phyloP scores from a whole-genome alignment of 805 yeast genomes.

The Starmerella scarabaei region DNA sequence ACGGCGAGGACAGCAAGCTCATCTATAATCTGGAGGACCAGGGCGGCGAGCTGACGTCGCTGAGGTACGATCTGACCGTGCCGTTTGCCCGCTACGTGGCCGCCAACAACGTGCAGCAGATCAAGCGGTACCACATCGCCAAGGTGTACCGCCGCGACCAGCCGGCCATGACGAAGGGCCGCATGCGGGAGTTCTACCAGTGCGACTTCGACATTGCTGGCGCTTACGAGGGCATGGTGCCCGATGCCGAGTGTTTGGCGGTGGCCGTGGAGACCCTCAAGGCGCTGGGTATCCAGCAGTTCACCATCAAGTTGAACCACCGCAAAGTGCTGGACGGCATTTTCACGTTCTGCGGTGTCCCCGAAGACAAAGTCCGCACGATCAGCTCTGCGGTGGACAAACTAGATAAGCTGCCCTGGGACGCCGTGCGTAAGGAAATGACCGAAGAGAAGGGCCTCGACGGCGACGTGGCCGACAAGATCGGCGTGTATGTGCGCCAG shows the following conservation, averaged over 20 bases:
- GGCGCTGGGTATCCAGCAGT: conserved; percentile 71
- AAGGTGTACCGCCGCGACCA: conserved; percentile 98
- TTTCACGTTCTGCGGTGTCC: conserved; percentile 88
- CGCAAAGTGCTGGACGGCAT: conserved; percentile 93
- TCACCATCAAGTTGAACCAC: conserved; percentile 87
- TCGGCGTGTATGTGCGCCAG: conserved; percentile 80
- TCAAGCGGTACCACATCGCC: conserved; percentile 93
- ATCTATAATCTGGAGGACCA: conserved; percentile 95
- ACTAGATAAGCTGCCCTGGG: conserved; percentile 93
- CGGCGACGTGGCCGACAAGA: conserved; percentile 82
- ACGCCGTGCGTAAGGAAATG: conserved; percentile 82
- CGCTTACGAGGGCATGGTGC: conserved; percentile 80
- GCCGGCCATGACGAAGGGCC: conserved; percentile 99
- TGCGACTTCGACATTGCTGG: conserved; percentile 99
- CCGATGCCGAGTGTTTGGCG: conserved; percentile 82
- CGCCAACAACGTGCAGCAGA: conserved; percentile 77
- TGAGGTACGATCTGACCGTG: conserved; percentile 93
- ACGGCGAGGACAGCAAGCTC: conserved; percentile 96
- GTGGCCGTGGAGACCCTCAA: conserved; percentile 74
- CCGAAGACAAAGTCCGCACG: conserved; percentile 84
- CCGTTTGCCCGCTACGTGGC: conserved; percentile 98
- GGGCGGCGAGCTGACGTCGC: conserved; percentile 93
- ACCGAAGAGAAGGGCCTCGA: conserved; percentile 79
- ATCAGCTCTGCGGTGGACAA: conserved; percentile 94
- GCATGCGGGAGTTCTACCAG: conserved; percentile 99